Percentiles rank a stretch among this genome's conserved stretches.
phyloP scores from a whole-genome alignment of 148 eudicot species.

The Spergularia marina region DNA sequence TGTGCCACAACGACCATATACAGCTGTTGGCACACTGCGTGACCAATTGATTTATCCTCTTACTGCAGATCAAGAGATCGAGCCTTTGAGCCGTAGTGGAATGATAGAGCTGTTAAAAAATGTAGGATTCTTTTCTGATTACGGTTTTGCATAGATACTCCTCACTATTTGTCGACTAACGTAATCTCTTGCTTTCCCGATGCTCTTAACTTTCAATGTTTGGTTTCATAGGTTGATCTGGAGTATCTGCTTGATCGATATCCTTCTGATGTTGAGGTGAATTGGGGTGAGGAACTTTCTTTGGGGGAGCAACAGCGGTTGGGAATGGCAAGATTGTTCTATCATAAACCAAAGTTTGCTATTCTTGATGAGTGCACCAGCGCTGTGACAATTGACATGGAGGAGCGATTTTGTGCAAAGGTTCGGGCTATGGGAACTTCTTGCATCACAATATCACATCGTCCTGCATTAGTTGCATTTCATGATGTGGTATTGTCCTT shows the following conservation, averaged over 20 bases:
- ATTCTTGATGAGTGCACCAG: slow-evolving; percentile 98
- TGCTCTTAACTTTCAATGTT: slow-evolving; percentile 6
- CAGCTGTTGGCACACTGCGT: slow-evolving; percentile 95
- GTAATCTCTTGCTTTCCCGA: not conserved
- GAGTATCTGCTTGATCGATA: slow-evolving; percentile 93
- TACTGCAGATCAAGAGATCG: slow-evolving; percentile 71
- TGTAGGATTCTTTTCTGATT: slow-evolving; percentile 42
- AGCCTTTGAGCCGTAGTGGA: slow-evolving; percentile 66
- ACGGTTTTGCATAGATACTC: slow-evolving; percentile 5
- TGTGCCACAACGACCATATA: slow-evolving; percentile 95
- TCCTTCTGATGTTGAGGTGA: slow-evolving; percentile 84
- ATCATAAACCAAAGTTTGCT: slow-evolving; percentile 98
- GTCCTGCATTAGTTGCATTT: slow-evolving; percentile 97
- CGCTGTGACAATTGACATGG: slow-evolving; percentile 99
- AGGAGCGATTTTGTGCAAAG: slow-evolving; percentile 96
- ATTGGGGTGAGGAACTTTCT: slow-evolving; percentile 97
- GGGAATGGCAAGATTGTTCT: slow-evolving; percentile 98
- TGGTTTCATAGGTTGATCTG: slow-evolving; percentile 73
- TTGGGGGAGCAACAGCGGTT: slow-evolving; percentile 94
- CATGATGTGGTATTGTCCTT: slow-evolving; percentile 93
- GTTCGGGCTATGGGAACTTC: slow-evolving; percentile 99
- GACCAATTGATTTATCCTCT: slow-evolving; percentile 99
- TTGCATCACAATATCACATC: slow-evolving; percentile 96
- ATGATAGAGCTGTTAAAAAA: slow-evolving; percentile 87
- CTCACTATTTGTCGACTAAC: not conserved